phyloP scores from a whole-genome alignment of 2,329 filamentous ascomycete species.

The Triangularia setosa region DNA sequence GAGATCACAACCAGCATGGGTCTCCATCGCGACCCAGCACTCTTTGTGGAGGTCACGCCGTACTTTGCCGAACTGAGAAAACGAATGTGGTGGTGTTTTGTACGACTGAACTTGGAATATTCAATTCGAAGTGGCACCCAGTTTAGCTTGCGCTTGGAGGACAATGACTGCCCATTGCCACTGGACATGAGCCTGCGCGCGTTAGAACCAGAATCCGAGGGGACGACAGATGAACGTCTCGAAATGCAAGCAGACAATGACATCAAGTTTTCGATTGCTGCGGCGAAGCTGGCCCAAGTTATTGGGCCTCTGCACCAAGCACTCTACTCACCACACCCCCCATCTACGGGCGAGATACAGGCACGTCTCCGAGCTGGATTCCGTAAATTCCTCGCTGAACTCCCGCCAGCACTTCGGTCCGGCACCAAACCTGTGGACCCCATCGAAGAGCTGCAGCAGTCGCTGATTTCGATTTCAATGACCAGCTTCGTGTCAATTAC shows the following conservation, averaged over 20 bases:
- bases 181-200: constrained; percentile 1
- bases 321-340: constrained; percentile 8
- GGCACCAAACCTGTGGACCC: constrained; percentile 1
- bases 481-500: constrained; percentile 15
- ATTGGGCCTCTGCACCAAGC: constrained; percentile 14
- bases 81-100: constrained; percentile 21
- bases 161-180: constrained; percentile 22
- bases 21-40: constrained; percentile 22
- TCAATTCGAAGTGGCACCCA: constrained; percentile 23
- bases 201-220: neutral
- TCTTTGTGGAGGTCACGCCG: constrained; percentile 14
- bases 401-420: constrained; percentile 5
- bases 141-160: constrained; percentile 19
- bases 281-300: constrained; percentile 13
- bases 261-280: constrained; percentile 10
- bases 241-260: constrained; percentile 5
- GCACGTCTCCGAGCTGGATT: constrained; percentile 4
- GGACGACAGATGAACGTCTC: neutral
- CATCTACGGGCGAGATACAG: constrained; percentile 2
- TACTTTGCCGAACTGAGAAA: constrained; percentile 23
- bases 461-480: constrained; percentile 11
- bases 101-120: constrained; percentile 22
- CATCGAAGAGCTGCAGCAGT: constrained; percentile 14
- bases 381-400: neutral
- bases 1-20: constrained; percentile 22